A percentile compares a stretch with the other conserved stretches of the same genome.
These are phyloP conservation scores for Fusarium sp. DNA, from an alignment of 2,329 filamentous ascomycete species.

Conservation along the genomic window DNA sequence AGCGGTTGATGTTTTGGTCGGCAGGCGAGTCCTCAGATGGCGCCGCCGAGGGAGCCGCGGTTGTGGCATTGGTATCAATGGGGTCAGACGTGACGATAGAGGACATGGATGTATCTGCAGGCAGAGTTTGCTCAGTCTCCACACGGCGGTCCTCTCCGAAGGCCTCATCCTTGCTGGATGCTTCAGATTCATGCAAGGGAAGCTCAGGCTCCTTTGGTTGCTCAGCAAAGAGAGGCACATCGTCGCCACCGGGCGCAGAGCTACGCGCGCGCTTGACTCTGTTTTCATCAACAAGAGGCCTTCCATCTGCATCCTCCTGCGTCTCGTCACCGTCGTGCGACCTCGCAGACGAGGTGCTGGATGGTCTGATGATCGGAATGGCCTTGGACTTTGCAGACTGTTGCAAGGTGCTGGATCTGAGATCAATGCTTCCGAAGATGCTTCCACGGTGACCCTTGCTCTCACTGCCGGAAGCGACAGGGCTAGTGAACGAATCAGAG, in stretches of 20 bases:
- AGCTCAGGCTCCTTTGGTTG: conserved; percentile 47
- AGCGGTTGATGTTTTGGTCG: conserved; percentile 55
- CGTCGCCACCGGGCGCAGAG: conserved; percentile 70
- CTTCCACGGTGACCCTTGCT: conserved; percentile 54
- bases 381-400: conserved; percentile 79
- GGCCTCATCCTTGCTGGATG: conserved; percentile 36
- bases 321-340: conserved; percentile 38
- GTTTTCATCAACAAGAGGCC: conserved; percentile 68
- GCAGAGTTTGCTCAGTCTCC: conserved; percentile 54
- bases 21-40: conserved; percentile 62
- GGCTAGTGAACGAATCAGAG: conserved; percentile 58
- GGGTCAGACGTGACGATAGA: conserved; percentile 62
- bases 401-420: conserved; percentile 67
- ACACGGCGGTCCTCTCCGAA: conserved; percentile 45
- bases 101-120: conserved; percentile 61
- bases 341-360: conserved; percentile 57
- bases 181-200: conserved; percentile 30
- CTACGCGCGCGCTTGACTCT: conserved; percentile 79
- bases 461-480: conserved; percentile 55
- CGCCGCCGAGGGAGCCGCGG: conserved; percentile 60
- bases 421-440: conserved; percentile 75
- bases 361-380: conserved; percentile 77
- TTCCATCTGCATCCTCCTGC: conserved; percentile 55
- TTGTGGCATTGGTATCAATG: conserved; percentile 61
- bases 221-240: conserved; percentile 77